Evolutionary conservation across 2,329 filamentous ascomycete genomes (phyloP).

Genomic region (Botrytis porri): DNA sequence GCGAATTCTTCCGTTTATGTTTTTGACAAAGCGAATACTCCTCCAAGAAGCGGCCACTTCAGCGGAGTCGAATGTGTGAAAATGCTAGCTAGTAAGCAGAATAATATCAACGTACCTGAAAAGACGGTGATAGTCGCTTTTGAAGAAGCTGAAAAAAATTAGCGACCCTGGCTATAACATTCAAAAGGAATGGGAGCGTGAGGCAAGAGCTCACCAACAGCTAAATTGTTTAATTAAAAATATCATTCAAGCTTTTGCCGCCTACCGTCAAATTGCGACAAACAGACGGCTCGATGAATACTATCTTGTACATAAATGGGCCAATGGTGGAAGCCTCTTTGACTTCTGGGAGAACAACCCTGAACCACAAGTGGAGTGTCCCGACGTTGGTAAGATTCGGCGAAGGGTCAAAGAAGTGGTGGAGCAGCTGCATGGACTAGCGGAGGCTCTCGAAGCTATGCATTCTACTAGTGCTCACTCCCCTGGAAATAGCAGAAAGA

Average conservation of each 20-base stretch:
- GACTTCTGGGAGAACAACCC: neutral
- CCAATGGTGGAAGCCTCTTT: neutral
- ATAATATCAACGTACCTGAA: neutral
- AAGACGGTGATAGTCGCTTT: neutral
- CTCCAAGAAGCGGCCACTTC: neutral
- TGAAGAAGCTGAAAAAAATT: neutral
- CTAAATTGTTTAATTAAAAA: neutral
- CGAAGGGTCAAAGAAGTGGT: neutral
- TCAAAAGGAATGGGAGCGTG: neutral
- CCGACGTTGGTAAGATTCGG: neutral
- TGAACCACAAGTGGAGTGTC: neutral
- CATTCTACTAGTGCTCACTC: neutral
- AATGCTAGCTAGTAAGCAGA: constrained; percentile 2
- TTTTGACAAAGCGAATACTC: neutral
- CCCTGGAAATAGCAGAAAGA: neutral
- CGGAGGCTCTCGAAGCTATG: neutral
- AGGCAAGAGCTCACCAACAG: constrained; percentile 10
- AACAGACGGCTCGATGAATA: neutral
- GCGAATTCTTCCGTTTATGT: neutral
- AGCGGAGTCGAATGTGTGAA: constrained; percentile 2
- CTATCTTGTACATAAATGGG: constrained; percentile 1
- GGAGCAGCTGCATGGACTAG: neutral
- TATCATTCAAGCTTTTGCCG: constrained; percentile 12
- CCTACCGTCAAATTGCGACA: neutral
- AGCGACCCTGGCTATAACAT: neutral